phyloP scores from a whole-genome alignment of 2,329 filamentous ascomycete species.

The Didymella pinodella region DNA sequence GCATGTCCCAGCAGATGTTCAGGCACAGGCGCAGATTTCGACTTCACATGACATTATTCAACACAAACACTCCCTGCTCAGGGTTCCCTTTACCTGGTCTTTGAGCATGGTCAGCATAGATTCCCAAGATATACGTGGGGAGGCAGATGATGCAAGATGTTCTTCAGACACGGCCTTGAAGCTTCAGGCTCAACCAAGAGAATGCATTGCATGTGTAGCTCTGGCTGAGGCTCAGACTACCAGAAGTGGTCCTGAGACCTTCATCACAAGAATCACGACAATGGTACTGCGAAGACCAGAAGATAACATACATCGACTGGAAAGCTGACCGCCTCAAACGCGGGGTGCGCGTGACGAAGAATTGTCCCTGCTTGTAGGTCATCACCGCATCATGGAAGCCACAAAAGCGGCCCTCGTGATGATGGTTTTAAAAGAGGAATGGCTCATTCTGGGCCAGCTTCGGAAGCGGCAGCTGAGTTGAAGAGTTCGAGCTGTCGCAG shows the following conservation, averaged over 20 bases:
- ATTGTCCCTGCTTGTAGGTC: constrained; percentile 72
- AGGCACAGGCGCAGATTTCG: background rate
- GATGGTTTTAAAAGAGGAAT: constrained; percentile 82
- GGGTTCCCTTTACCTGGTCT: background rate
- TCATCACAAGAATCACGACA: constrained; percentile 41
- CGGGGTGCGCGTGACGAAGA: constrained; percentile 40
- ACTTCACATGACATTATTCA: background rate
- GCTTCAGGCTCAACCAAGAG: constrained; percentile 49
- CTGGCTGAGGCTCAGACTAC: constrained; percentile 52
- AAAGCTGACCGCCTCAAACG: constrained; percentile 22
- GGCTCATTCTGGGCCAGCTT: constrained; percentile 72
- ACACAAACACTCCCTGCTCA: background rate
- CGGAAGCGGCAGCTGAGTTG: constrained; percentile 74
- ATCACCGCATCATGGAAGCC: constrained; percentile 72
- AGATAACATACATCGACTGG: constrained; percentile 14
- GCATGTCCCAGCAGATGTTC: background rate
- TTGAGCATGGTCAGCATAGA: constrained; percentile 5
- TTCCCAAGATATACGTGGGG: background rate
- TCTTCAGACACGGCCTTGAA: constrained; percentile 49
- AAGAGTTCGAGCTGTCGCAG: constrained; percentile 67
- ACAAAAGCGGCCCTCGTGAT: constrained; percentile 71
- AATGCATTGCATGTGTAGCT: constrained; percentile 41
- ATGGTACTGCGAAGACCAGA: constrained; percentile 12
- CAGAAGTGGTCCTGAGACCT: constrained; percentile 50
- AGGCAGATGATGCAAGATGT: background rate